A percentile compares a stretch with the other conserved stretches of the same genome.
Evolutionary conservation across 164 flowering plant species (phyloP).

Genomic region (Warburgia ugandensis): DNA sequence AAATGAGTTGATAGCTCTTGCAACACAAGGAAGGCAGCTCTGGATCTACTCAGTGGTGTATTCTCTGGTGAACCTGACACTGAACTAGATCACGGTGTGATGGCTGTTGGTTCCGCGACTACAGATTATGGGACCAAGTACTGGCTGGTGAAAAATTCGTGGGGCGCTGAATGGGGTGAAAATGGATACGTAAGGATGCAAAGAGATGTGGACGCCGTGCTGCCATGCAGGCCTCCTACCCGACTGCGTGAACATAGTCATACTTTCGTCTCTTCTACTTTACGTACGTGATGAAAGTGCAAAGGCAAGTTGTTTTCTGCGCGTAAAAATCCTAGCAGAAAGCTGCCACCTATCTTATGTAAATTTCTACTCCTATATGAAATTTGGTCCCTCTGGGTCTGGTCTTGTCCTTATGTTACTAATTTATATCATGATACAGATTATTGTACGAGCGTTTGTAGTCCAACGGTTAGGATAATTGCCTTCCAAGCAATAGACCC

Average conservation of each 20-base stretch:
- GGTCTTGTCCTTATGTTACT: too few species aligned
- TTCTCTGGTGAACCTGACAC: constrained; percentile 10
- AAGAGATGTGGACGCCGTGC: constrained; percentile 12
- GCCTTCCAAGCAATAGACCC: constrained; percentile 92
- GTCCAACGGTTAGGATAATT: constrained; percentile 92
- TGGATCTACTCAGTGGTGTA: constrained; percentile 12
- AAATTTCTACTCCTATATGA: too few species aligned
- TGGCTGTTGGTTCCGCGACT: constrained; percentile 22
- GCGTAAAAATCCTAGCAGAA: too few species aligned
- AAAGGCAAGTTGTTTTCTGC: too few species aligned
- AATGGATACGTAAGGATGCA: constrained; percentile 21
- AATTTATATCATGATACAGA: too few species aligned
- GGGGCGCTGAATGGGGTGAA: constrained; percentile 25
- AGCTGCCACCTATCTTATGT: too few species aligned
- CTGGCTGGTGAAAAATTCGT: constrained; percentile 29
- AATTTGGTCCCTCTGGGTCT: too few species aligned
- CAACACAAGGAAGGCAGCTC: constrained; percentile 4
- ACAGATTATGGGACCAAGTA: constrained; percentile 19
- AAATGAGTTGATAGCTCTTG: constrained; percentile 14
- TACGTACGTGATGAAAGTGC: too few species aligned
- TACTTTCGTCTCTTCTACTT: too few species aligned
- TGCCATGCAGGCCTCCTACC: constrained; percentile 24
- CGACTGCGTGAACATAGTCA: constrained; percentile 17
- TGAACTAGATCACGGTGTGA: constrained; percentile 20
- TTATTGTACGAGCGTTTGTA: too few species aligned